Conservation (phyloP, 208 protist species). For the Leishmania turanica region DNA sequence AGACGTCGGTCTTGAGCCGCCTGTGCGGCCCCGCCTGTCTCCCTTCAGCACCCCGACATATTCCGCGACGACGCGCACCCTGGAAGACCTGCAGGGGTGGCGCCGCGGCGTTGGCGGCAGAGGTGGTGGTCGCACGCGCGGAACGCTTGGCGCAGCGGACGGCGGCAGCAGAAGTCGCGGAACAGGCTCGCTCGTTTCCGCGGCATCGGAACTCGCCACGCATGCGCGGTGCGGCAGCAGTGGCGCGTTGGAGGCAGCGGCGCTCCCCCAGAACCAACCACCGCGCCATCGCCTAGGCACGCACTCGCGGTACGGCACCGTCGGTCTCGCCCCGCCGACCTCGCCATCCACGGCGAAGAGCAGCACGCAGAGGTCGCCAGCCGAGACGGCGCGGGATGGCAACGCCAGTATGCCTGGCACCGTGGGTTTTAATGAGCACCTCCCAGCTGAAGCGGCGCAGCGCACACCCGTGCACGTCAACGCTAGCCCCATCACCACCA, state of each 20-base stretch:
- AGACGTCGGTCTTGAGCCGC: constrained; percentile 16
- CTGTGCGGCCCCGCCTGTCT: background rate
- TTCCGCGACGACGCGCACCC: background rate
- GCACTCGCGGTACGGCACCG: background rate
- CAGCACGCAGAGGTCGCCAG: constrained; percentile 4
- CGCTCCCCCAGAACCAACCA: background rate
- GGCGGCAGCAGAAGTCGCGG: background rate
- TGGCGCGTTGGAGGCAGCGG: background rate
- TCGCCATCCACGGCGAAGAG: background rate
- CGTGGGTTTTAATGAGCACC: constrained; percentile 4
- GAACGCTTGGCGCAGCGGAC: background rate
- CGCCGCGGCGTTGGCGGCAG: background rate
- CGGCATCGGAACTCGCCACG: background rate
- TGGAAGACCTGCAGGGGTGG: background rate
- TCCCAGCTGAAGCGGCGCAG: background rate
- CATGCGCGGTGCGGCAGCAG: background rate
- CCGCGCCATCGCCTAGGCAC: background rate
- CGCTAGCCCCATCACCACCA: background rate
- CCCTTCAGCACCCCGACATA: background rate
- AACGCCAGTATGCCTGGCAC: constrained; percentile 9
- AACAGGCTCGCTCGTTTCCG: background rate
- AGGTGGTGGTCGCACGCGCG: background rate
- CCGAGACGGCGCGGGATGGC: constrained; percentile 6
- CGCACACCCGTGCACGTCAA: constrained; percentile 21
- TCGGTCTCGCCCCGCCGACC: background rate